Evolutionary conservation across 2,329 filamentous ascomycete species (phyloP).

Genomic region (Sclerotinia nivalis): DNA sequence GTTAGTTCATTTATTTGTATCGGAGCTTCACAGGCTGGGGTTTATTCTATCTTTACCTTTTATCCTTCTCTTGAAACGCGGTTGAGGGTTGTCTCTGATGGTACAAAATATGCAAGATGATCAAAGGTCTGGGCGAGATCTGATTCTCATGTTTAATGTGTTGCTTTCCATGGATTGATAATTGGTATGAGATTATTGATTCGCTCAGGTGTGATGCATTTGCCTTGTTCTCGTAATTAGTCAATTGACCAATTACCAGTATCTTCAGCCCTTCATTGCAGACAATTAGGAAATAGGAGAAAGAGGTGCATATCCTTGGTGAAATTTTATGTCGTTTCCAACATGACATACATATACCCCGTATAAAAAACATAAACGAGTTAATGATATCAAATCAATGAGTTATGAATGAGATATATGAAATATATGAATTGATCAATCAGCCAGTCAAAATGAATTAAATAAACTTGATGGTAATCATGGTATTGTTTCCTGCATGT

Average conservation of each 20-base stretch:
- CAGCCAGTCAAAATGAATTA: neutral
- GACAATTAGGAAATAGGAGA: neutral
- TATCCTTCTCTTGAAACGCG: conserved; percentile 12
- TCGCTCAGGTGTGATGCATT: conserved; percentile 6
- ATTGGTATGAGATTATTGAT: neutral
- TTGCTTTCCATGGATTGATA: neutral
- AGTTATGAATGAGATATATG: neutral
- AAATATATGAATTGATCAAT: neutral
- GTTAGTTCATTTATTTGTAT: neutral
- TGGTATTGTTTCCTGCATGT: conserved; percentile 15
- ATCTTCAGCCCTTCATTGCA: conserved; percentile 1
- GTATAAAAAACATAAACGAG: neutral
- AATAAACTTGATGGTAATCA: neutral
- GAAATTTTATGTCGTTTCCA: neutral
- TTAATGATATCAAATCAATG: neutral
- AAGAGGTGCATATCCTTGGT: conserved; percentile 8
- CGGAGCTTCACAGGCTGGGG: neutral
- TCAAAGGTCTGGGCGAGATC: conserved; percentile 11
- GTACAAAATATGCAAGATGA: conserved; percentile 6
- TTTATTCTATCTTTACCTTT: neutral
- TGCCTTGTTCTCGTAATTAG: neutral
- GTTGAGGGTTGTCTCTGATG: neutral
- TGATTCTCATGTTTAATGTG: neutral
- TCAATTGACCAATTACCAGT: neutral
- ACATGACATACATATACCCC: conserved; percentile 4